Evolutionary conservation across 495 filamentous ascomycete genomes (phyloP).

Genomic region (Penicillium cinerascens): DNA sequence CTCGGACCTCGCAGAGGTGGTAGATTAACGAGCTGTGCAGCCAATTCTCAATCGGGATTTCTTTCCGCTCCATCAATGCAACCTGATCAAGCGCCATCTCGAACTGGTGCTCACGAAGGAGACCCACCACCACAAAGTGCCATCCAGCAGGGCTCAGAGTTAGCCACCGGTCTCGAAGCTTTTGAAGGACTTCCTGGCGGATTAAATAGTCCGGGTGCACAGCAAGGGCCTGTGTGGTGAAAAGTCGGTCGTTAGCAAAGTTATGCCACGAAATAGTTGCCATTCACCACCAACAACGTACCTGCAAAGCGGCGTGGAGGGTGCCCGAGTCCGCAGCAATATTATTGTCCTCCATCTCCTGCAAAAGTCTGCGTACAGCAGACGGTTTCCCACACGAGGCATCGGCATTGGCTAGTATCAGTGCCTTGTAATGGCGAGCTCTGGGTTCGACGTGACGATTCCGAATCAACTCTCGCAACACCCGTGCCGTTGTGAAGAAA

Average conservation of each 20-base stretch:
- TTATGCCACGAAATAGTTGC: neutral
- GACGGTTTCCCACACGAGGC: constrained; percentile 58
- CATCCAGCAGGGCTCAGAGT: constrained; percentile 59
- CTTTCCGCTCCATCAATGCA: constrained; percentile 58
- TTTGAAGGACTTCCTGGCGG: constrained; percentile 63
- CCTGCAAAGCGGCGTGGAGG: constrained; percentile 71
- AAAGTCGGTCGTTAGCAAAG: constrained; percentile 11
- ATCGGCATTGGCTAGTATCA: constrained; percentile 69
- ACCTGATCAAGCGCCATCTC: constrained; percentile 77
- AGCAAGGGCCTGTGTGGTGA: constrained; percentile 55
- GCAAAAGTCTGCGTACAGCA: constrained; percentile 54
- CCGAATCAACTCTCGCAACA: constrained; percentile 49
- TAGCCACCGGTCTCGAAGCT: constrained; percentile 64
- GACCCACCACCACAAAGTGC: constrained; percentile 65
- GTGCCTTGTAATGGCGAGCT: constrained; percentile 62
- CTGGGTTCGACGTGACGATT: constrained; percentile 62
- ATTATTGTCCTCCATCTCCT: constrained; percentile 62
- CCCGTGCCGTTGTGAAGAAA: constrained; percentile 26
- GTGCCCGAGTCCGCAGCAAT: constrained; percentile 60
- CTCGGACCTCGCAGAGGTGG: constrained; percentile 62
- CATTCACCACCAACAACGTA: constrained; percentile 24
- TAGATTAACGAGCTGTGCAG: constrained; percentile 72
- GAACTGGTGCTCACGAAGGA: constrained; percentile 74
- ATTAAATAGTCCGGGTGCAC: constrained; percentile 84
- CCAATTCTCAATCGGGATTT: constrained; percentile 59